phyloP scores from a whole-genome alignment of 78 protist genomes.

The Cyanophora paradoxa region DNA sequence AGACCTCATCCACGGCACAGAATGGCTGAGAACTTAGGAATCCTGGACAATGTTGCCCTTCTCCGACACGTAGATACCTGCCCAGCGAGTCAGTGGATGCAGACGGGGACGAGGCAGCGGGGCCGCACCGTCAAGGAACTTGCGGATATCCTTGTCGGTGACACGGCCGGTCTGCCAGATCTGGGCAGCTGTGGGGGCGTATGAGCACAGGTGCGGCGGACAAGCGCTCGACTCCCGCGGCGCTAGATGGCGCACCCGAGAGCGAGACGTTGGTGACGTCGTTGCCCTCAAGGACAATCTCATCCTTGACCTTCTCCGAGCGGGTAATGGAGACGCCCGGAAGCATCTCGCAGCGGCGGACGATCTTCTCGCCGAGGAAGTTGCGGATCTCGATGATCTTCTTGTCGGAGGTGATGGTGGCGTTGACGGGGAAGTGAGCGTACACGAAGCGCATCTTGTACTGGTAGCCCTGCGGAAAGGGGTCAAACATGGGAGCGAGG shows the following conservation, averaged over 20 bases:
- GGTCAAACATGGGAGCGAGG: neutral
- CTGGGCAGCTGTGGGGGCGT: neutral
- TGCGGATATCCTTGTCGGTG: slow-evolving; percentile 95
- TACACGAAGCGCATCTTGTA: slow-evolving; percentile 97
- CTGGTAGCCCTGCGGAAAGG: slow-evolving; percentile 76
- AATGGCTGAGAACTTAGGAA: too few species aligned
- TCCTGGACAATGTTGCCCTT: slow-evolving; percentile 48
- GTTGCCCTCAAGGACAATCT: slow-evolving; percentile 89
- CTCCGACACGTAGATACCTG: slow-evolving; percentile 87
- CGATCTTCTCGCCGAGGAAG: slow-evolving; percentile 93
- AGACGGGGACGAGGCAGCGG: too few species aligned
- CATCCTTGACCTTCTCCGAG: slow-evolving; percentile 81
- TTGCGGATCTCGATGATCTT: slow-evolving; percentile 89
- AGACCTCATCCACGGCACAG: too few species aligned
- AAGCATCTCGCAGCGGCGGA: slow-evolving; percentile 61
- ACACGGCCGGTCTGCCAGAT: slow-evolving; percentile 27
- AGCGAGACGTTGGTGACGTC: slow-evolving; percentile 86
- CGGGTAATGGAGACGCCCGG: slow-evolving; percentile 75
- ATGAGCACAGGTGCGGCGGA: too few species aligned
- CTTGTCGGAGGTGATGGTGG: slow-evolving; percentile 50
- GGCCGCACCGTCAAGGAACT: slow-evolving; percentile 99
- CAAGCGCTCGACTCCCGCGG: neutral
- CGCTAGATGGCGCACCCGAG: slow-evolving; percentile 12
- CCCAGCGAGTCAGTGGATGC: too few species aligned
- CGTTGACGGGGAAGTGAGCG: slow-evolving; percentile 98